A percentile compares a stretch with the other conserved stretches of the same genome.
Conservation (phyloP, 139 green algal genomes). For the Eudorina sp. region DNA sequence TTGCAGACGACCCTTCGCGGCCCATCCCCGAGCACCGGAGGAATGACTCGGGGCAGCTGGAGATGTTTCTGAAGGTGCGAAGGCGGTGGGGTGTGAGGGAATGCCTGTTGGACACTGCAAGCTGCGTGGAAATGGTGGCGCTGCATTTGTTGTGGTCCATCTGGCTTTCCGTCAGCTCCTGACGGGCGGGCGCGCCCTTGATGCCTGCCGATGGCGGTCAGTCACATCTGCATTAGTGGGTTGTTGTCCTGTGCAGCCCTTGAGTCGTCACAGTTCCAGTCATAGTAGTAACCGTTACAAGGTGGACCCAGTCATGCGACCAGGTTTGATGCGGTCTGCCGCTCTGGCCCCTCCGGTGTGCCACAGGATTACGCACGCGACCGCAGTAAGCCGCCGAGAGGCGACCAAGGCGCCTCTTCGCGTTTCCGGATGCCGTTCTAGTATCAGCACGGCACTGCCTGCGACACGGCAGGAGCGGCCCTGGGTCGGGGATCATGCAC, state of each 20-base stretch:
- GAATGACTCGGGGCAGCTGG: not conserved
- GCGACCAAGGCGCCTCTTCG: not conserved
- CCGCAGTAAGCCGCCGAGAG: not conserved
- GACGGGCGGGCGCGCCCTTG: not conserved
- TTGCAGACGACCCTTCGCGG: not conserved
- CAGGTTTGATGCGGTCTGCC: too few species aligned
- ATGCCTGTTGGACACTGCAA: too few species aligned
- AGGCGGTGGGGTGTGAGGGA: too few species aligned
- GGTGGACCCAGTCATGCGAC: too few species aligned
- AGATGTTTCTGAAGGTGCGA: constrained; percentile 12
- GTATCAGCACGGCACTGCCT: too few species aligned
- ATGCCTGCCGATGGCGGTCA: not conserved
- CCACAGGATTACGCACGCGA: constrained; percentile 22
- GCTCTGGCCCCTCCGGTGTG: too few species aligned
- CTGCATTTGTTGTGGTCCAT: not conserved
- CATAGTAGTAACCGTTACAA: too few species aligned
- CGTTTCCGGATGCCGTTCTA: constrained; percentile 6
- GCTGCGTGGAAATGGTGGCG: not conserved
- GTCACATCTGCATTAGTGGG: not conserved
- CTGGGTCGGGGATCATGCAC: too few species aligned
- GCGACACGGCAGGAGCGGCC: too few species aligned
- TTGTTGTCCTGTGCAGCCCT: too few species aligned
- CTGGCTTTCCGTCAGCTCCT: not conserved
- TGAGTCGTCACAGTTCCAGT: too few species aligned
- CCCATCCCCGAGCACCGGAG: not conserved